A percentile compares a stretch with the other conserved stretches of the same genome.
Evolutionary conservation across 257 asterid species (phyloP).

Genomic region (Solanum chiquidenum): DNA sequence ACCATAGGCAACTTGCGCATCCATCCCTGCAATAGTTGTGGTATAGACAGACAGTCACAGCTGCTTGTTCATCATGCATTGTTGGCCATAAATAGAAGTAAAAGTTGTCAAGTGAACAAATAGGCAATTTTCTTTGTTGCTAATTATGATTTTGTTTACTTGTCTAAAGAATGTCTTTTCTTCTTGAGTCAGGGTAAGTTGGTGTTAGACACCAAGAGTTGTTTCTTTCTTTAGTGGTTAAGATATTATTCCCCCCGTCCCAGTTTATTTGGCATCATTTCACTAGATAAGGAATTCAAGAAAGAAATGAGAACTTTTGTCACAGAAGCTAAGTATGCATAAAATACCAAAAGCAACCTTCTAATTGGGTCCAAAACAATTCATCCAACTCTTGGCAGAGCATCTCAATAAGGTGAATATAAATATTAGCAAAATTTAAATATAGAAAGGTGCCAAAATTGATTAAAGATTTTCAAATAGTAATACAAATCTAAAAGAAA

Average conservation of each 20-base stretch:
- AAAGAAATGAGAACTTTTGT: not conserved
- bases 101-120: not conserved
- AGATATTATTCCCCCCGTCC: not conserved
- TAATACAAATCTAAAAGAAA: not conserved
- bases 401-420: not conserved
- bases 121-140: not conserved
- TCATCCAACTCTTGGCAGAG: not conserved
- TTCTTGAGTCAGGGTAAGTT: not conserved
- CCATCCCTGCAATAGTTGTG: slow-evolving; percentile 63
- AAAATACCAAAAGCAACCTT: not conserved
- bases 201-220: not conserved
- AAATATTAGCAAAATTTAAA: not conserved
- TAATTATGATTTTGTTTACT: not conserved
- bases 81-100: not conserved
- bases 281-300: not conserved
- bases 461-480: not conserved
- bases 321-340: not conserved
- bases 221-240: not conserved
- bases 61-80: not conserved
- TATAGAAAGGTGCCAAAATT: not conserved
- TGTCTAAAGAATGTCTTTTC: not conserved
- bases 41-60: slow-evolving; percentile 2
- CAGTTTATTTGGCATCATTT: not conserved
- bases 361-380: not conserved
- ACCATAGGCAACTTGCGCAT: slow-evolving; percentile 94